Evolutionary conservation across 2,329 filamentous ascomycete species (phyloP), one percentile per base, ranked within the genome.

Genomic region (Xylariaceae sp.): DNA sequence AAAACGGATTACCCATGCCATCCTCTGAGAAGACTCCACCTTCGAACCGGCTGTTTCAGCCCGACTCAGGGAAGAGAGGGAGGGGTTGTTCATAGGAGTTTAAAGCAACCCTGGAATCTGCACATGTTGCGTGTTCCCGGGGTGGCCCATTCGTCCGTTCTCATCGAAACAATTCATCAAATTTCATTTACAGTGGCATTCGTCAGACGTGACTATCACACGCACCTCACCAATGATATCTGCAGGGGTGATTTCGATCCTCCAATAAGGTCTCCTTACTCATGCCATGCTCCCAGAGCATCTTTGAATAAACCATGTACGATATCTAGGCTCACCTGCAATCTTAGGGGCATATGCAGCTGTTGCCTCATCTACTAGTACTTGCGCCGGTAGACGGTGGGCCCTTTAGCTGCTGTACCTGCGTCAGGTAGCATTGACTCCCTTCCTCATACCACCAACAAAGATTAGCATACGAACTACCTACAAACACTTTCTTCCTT

Each of bases 381-480:
- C 32, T 21, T 39, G 45, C 16, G 13, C 39, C 41, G 26, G 42
- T n/a, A 46, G 13, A 32, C 36, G 56, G 60, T 62, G 61, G 59
- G 56, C 59, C 62, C 58, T 55, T 51, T 50, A 40, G 55, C 15
- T 48, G 46, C 50, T 58, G 64, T 66, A 65, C 64, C 64, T 66
- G 63, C 64, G 54, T 66, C 47, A 58, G 47, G 50, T 51, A 50
- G 55, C 42, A 59, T 59, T 57, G 50, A 41, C 26, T n/a, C 18
- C 27, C 40, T 15, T 40, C 26, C 15, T 29, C 18, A 42, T 16
- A 21, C 30, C 18, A n/a, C n/a, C n/a, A n/a, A n/a, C n/a, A n/a
- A n/a, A n/a, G n/a, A n/a, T n/a, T n/a, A n/a, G n/a, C n/a, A n/a
- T n/a, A n/a, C n/a, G n/a, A n/a, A n/a, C n/a, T n/a, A n/a, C n/a